Conservation (phyloP, 83 land plant genomes). For the Larix sibirica region DNA sequence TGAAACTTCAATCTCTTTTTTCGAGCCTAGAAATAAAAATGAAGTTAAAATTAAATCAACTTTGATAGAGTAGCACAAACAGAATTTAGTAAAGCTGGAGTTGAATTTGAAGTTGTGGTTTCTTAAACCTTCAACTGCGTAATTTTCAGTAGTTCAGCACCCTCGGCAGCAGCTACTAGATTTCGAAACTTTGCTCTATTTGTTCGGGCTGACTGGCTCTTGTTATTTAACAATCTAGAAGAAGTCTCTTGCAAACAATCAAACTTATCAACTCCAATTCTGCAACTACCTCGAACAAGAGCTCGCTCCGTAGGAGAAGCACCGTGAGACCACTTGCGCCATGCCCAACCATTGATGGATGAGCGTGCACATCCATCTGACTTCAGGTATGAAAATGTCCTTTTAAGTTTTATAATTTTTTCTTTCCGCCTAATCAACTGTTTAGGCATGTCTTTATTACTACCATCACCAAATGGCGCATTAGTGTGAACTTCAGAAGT, state of each 20-base stretch:
- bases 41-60: background rate
- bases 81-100: background rate
- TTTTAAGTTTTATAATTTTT: slow-evolving; percentile 17
- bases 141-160: slow-evolving; percentile 87
- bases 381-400: slow-evolving; percentile 26
- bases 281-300: slow-evolving; percentile 38
- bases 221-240: slow-evolving; percentile 36
- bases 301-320: slow-evolving; percentile 65
- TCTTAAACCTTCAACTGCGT: slow-evolving; percentile 74
- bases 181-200: slow-evolving; percentile 89
- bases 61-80: slow-evolving; percentile 2
- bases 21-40: slow-evolving; percentile 59
- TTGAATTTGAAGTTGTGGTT: background rate
- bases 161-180: slow-evolving; percentile 85
- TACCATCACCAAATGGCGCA: background rate
- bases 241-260: slow-evolving; percentile 20
- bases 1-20: slow-evolving; percentile 90
- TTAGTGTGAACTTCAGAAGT: background rate
- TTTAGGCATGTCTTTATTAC: background rate
- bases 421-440: slow-evolving; percentile 3
- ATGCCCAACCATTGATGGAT: slow-evolving; percentile 87
- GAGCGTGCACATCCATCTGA: slow-evolving; percentile 90
- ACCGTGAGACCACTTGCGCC: slow-evolving; percentile 77
- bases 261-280: slow-evolving; percentile 3
- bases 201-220: slow-evolving; percentile 87